phyloP scores from a whole-genome alignment of 148 eudicot species.

The Dysphania ambrosioides region DNA sequence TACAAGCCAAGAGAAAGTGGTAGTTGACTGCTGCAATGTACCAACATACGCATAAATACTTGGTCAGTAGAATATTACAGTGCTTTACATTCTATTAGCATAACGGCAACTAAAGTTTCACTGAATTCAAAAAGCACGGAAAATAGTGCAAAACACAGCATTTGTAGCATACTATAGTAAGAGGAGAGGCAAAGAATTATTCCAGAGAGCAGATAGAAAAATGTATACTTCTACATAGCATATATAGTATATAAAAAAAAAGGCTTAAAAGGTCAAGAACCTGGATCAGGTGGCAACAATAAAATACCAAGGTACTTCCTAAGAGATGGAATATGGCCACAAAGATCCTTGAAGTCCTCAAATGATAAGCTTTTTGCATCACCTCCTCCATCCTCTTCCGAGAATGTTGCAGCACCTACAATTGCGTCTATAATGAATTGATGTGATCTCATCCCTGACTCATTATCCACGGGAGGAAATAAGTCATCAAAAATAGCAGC shows the following conservation, averaged over 20 bases:
- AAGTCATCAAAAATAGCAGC: constrained; percentile 54
- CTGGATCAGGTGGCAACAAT: constrained; percentile 62
- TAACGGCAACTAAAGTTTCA: too few species aligned
- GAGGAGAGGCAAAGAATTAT: too few species aligned
- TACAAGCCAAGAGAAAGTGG: too few species aligned
- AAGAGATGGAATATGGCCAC: constrained; percentile 60
- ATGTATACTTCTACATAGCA: too few species aligned
- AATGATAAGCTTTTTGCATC: constrained; percentile 54
- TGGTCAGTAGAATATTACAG: too few species aligned
- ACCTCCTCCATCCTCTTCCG: constrained; percentile 40
- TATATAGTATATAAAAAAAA: neutral
- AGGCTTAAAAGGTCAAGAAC: constrained; percentile 27
- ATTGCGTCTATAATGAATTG: constrained; percentile 38
- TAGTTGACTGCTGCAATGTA: too few species aligned
- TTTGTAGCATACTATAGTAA: too few species aligned
- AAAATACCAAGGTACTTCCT: constrained; percentile 74
- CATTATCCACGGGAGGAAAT: constrained; percentile 33
- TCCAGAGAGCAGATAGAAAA: too few species aligned
- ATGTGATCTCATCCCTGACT: constrained; percentile 36
- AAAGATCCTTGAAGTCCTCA: constrained; percentile 69
- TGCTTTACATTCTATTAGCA: too few species aligned
- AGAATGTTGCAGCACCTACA: constrained; percentile 51
- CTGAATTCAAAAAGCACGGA: too few species aligned
- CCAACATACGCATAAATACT: too few species aligned
- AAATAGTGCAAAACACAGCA: too few species aligned